phyloP scores from a whole-genome alignment of 2,329 filamentous ascomycete genomes.

The Aspergillus thermomutatus region DNA sequence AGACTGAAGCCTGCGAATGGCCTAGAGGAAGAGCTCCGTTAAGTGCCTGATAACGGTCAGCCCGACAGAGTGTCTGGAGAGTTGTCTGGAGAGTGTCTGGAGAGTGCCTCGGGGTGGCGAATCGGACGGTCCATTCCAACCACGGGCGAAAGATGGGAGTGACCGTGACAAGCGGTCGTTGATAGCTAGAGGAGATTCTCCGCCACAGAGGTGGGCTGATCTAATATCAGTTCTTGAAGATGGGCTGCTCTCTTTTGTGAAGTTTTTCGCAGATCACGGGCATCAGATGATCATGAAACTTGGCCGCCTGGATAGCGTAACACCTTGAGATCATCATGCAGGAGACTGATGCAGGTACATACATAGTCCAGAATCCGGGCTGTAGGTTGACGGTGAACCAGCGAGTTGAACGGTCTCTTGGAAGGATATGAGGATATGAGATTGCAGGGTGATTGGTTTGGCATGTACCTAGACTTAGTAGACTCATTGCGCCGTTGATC shows the following conservation, averaged over 20 bases:
- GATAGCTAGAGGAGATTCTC: neutral
- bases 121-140: neutral
- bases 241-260: too few relatives aligned
- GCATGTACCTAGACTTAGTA: too few relatives aligned
- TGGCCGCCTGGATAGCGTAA: too few relatives aligned
- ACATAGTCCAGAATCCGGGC: too few relatives aligned
- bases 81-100: too few relatives aligned
- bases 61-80: neutral
- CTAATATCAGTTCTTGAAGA: neutral
- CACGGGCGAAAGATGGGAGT: neutral
- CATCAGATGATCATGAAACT: neutral
- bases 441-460: too few relatives aligned
- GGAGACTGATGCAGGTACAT: too few relatives aligned
- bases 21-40: too few relatives aligned
- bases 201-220: neutral
- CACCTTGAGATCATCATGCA: too few relatives aligned
- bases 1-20: neutral
- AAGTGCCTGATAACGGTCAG: neutral
- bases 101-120: neutral
- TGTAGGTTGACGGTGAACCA: too few relatives aligned
- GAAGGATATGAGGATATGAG: too few relatives aligned
- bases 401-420: neutral
- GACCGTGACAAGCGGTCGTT: neutral
- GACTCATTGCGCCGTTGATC: neutral
- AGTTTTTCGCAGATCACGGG: neutral